Evolutionary conservation across 352 stramenopile genomes (phyloP), one percentile per base, ranked within the genome.

Genomic region (Phytophthora brassicae): DNA sequence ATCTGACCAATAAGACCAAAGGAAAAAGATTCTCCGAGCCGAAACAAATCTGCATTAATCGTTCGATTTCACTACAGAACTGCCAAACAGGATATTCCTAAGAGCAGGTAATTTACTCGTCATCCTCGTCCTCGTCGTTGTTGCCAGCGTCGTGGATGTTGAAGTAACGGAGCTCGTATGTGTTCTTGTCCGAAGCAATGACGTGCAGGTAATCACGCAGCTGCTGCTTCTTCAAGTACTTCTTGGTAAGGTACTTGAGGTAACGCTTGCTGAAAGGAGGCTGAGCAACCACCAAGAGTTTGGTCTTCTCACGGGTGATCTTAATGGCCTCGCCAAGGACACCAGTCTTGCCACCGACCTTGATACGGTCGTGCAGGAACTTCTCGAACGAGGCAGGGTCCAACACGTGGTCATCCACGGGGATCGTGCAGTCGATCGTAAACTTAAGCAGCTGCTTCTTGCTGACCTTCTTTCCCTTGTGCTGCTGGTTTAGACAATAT

Each of bases 221-320:
- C 79, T 99, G 95, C 77, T 99, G 97, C 91, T 99, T 99, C 93
- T 99, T 99, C 70, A 99, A 84, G 94, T 99, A 99, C 88, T 99
- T 99, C 95, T 99, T 99, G 60, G 97, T 98, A 22, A 99, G 75
- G 86, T 99, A 99, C 89, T 99, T 99, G 61, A 96, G 84, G 81
- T 96, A 97, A 69, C 98, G 93, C 90, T 99, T 99, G 51, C 95
- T 98, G 79, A 99, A 99, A 29, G 92, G 88, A 19, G 97, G 81
- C 28, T 98, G 81, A 7, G 94, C 87, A 8, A 90, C 96, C 46
- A 99, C 79, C 68, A 98, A 97, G 38, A 98, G 80, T 79, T 98
- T 98, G 72, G 91, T 98, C 79, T 98, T 97, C 65, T 99, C 97
- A 60, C 93, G 92, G 28, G 88, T 86, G 75, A 99, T 98, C 58